Evolutionary conservation across 495 filamentous ascomycete species (phyloP).

Genomic region (Hyaloscypha variabilis): DNA sequence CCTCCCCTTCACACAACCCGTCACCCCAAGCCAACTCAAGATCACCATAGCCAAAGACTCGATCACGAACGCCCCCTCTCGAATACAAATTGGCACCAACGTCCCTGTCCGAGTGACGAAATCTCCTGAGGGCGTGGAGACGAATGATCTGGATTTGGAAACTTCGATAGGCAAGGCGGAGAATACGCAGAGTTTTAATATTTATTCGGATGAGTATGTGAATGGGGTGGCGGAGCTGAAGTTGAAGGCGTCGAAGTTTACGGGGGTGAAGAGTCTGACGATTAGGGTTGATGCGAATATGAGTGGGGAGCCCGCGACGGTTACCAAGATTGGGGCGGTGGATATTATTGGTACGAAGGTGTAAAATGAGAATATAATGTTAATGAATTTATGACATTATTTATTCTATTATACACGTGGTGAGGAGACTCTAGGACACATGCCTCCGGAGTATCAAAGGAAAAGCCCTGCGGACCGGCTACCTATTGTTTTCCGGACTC

Average conservation of each 20-base stretch:
- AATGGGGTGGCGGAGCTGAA: constrained; percentile 28
- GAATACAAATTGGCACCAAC: constrained; percentile 29
- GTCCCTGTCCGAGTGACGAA: constrained; percentile 22
- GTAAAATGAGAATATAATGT: not conserved
- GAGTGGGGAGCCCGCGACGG: constrained; percentile 25
- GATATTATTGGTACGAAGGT: constrained; percentile 26
- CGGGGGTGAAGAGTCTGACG: constrained; percentile 27
- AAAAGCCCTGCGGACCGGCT: no score
- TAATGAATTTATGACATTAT: no score
- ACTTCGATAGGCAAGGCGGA: constrained; percentile 22
- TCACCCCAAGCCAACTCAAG: constrained; percentile 23
- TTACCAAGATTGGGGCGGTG: constrained; percentile 25
- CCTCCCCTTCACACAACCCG: constrained; percentile 22
- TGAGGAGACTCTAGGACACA: no score
- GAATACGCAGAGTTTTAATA: constrained; percentile 27
- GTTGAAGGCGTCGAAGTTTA: constrained; percentile 30
- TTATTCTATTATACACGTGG: not conserved
- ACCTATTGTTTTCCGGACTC: not conserved
- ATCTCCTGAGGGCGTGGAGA: constrained; percentile 24
- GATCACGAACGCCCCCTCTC: constrained; percentile 23
- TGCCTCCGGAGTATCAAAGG: no score
- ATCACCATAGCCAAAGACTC: constrained; percentile 26
- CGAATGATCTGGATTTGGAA: constrained; percentile 27
- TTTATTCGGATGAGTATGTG: constrained; percentile 29
- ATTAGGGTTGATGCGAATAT: constrained; percentile 30